Conservation (phyloP, 345 rosid genomes). For the Arabidopsis thaliana region DNA sequence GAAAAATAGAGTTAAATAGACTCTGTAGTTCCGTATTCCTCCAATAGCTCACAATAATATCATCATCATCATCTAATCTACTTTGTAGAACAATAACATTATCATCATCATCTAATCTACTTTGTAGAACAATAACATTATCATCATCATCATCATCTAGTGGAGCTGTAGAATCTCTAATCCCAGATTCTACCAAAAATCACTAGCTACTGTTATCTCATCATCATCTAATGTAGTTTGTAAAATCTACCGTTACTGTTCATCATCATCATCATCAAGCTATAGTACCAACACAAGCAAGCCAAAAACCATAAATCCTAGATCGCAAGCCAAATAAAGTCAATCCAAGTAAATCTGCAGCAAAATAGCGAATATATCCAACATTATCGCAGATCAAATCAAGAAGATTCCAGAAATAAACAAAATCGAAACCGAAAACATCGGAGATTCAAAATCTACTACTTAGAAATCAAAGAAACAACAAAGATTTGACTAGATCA, state of each 20-base stretch:
- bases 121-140: not conserved
- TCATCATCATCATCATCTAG: not conserved
- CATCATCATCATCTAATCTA: conserved; percentile 20
- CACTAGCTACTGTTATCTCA: not conserved
- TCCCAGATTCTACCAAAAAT: not conserved
- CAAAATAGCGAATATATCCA: not conserved
- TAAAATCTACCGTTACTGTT: not conserved
- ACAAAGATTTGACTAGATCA: conserved; percentile 31
- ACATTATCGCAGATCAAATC: not conserved
- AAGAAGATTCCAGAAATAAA: not conserved
- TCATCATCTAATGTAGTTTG: not conserved
- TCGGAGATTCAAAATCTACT: not conserved
- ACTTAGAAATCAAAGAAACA: not conserved
- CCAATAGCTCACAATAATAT: not conserved
- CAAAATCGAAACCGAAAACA: not conserved
- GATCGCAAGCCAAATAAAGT: conserved; percentile 20
- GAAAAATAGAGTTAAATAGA: not conserved
- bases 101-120: conserved; percentile 17
- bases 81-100: not conserved
- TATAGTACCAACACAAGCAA: conserved; percentile 3
- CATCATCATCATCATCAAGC: conserved; percentile 31
- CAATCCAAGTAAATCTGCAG: conserved; percentile 20
- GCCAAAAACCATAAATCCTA: not conserved
- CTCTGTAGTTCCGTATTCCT: not conserved
- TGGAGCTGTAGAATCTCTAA: not conserved